A percentile compares a stretch with the other conserved stretches of the same genome.
Evolutionary conservation across 148 eudicot genomes (phyloP).

Genomic region (Chenopodium formosanum): DNA sequence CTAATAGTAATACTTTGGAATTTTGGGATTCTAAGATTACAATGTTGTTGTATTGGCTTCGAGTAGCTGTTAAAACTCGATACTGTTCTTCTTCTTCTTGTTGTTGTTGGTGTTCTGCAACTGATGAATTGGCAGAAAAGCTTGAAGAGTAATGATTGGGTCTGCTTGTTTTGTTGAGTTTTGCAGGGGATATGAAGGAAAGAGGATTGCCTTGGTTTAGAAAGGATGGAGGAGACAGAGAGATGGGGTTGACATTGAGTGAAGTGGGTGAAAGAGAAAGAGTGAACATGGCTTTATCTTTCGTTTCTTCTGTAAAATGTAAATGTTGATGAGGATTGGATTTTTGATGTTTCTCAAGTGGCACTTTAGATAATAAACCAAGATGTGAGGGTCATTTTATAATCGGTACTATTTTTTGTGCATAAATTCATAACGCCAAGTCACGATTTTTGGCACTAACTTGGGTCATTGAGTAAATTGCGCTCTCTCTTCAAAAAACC

Average conservation of each 20-base stretch:
- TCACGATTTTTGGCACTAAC: too few species aligned
- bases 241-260: not conserved
- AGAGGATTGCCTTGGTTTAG: not conserved
- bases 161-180: not conserved
- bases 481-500: too few species aligned
- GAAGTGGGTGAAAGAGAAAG: not conserved
- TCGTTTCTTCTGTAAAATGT: too few species aligned
- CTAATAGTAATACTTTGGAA: conserved; percentile 61
- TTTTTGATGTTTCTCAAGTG: too few species aligned
- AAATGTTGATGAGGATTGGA: too few species aligned
- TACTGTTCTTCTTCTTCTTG: conserved; percentile 35
- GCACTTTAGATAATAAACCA: too few species aligned
- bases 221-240: not conserved
- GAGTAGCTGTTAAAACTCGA: conserved; percentile 45
- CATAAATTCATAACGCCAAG: too few species aligned
- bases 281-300: not conserved
- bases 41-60: conserved; percentile 57
- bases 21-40: conserved; percentile 57
- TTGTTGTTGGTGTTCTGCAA: conserved; percentile 5
- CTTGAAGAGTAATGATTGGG: not conserved
- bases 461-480: too few species aligned
- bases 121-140: conserved; percentile 12
- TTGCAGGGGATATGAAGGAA: not conserved
- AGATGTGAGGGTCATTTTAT: too few species aligned
- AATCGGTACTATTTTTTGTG: too few species aligned